Percentiles rank a stretch among this genome's conserved stretches.
These are phyloP conservation scores for Priceomyces carsonii DNA, from an alignment of 805 yeast genomes.

Conservation along the genomic window DNA sequence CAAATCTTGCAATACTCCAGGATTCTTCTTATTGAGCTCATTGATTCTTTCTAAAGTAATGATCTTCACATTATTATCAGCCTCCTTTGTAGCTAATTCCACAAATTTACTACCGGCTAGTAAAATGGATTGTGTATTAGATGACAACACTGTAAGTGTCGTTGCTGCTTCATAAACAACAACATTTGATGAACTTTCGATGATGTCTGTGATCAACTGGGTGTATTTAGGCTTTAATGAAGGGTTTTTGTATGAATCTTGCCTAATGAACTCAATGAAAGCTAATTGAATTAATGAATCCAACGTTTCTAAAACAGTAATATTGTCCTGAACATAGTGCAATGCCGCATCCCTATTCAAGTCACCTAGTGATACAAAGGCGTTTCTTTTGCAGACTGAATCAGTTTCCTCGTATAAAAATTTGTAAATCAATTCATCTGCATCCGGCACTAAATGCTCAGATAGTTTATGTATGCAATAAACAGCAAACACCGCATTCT, in stretches of 20 bases:
- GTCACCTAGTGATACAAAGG: conserved; percentile 82
- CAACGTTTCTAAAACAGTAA: conserved; percentile 56
- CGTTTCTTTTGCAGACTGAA: conserved; percentile 93
- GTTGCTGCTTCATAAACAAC: conserved; percentile 92
- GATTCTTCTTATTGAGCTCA: conserved; percentile 69
- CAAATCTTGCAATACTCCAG: conserved; percentile 81
- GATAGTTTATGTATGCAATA: conserved; percentile 79
- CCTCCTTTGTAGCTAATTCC: conserved; percentile 84
- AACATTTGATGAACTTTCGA: conserved; percentile 65
- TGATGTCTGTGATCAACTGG: conserved; percentile 66
- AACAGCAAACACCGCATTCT: conserved; percentile 93
- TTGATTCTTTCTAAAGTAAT: conserved; percentile 86
- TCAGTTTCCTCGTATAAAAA: conserved; percentile 84
- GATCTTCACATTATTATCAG: conserved; percentile 94
- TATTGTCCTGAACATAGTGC: conserved; percentile 73
- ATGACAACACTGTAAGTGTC: conserved; percentile 64
- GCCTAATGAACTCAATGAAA: conserved; percentile 86
- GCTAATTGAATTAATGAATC: conserved; percentile 88
- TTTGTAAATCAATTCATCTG: conserved; percentile 76
- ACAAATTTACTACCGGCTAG: conserved; percentile 85
- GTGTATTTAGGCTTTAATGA: conserved; percentile 71
- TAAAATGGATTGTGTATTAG: conserved; percentile 64
- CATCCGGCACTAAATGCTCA: conserved; percentile 90
- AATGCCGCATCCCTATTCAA: conserved; percentile 85
- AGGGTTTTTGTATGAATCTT: conserved; percentile 67